Evolutionary conservation across 2,329 filamentous ascomycete genomes (phyloP), one percentile per base, ranked within the genome.

Genomic region (Kalmusia sp.): DNA sequence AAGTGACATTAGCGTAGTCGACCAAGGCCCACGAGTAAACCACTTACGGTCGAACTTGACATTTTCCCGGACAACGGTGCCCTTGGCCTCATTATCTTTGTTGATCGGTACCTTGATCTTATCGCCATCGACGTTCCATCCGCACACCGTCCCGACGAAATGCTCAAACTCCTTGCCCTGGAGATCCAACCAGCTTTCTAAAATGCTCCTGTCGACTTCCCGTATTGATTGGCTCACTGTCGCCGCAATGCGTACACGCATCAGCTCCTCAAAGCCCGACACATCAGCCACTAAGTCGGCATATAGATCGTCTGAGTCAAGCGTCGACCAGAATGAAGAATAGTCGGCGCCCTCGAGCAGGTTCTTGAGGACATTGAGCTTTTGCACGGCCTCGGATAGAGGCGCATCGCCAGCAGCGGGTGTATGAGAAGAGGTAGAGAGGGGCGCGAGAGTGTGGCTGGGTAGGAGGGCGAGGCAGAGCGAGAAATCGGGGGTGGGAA

Each of bases 271-370:
- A 74, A 99, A 99, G 33, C 93, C 95, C 39, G 87, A 84, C 47
- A 98, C 93, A 69, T 99, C 96, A 67, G 93, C 95, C 55, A 93
- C 92, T 64, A 99, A 81, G 74, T 99, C 95, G 56, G 93, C 93
- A 79, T 96, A 98, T 52, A 97, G 84, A 76, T 99, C 95, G 72
- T 99, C 93, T 54, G 87, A 90, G 80, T 97, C 92, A 53, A 98
- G 84, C 7, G 91, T 93, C 39, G 87, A 85, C 95, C 95, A 99
- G 87, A 99, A 99, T 64, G 86, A 84, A 54, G 88, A 83, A 81
- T 98, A 99, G 77, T 96, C 89, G 51, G 93, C 91, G 65, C 89
- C 89, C 76, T 93, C 91, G 65, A 99, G 91, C 72, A 96, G 88
- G 62, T 86, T 88, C 82, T 92, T 93, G 67, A 97, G 89, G 54